These are phyloP conservation scores for Zancudomyces culisetae DNA, from an alignment of 371 early-diverging fungal genomes.

Conservation along the genomic window DNA sequence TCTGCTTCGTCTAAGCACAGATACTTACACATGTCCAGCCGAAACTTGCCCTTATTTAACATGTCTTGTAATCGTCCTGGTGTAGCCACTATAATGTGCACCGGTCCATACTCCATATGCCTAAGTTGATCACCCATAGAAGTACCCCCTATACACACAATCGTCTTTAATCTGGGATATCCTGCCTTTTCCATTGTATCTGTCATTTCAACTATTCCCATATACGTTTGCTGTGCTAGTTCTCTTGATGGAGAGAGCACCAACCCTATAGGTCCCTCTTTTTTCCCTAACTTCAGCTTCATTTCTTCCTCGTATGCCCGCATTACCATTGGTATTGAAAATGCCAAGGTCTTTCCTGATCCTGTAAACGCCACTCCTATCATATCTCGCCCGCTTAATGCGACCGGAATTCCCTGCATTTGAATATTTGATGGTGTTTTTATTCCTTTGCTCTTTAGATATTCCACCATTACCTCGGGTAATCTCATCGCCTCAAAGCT, in stretches of 20 bases:
- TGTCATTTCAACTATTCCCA: slow-evolving; percentile 44
- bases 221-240: slow-evolving; percentile 70
- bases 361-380: slow-evolving; percentile 93
- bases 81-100: slow-evolving; percentile 92
- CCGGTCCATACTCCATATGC: slow-evolving; percentile 64
- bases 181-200: slow-evolving; percentile 39
- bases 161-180: slow-evolving; percentile 52
- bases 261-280: slow-evolving; percentile 65
- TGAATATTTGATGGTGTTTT: slow-evolving; percentile 93
- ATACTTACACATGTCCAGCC: slow-evolving; percentile 48
- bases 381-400: slow-evolving; percentile 65
- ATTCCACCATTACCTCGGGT: slow-evolving; percentile 55
- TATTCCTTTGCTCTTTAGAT: slow-evolving; percentile 65
- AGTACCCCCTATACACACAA: slow-evolving; percentile 91
- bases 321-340: slow-evolving; percentile 68
- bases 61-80: slow-evolving; percentile 95
- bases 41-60: slow-evolving; percentile 62
- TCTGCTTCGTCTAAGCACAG: slow-evolving; percentile 93
- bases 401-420: slow-evolving; percentile 83
- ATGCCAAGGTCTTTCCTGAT: slow-evolving; percentile 96
- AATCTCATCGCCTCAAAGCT: slow-evolving; percentile 58
- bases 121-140: slow-evolving; percentile 73
- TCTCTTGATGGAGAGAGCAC: slow-evolving; percentile 92
- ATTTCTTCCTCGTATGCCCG: slow-evolving; percentile 74
- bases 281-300: slow-evolving; percentile 35